Conservation (phyloP, 441 rosid genomes). For the Populus hybrid region DNA sequence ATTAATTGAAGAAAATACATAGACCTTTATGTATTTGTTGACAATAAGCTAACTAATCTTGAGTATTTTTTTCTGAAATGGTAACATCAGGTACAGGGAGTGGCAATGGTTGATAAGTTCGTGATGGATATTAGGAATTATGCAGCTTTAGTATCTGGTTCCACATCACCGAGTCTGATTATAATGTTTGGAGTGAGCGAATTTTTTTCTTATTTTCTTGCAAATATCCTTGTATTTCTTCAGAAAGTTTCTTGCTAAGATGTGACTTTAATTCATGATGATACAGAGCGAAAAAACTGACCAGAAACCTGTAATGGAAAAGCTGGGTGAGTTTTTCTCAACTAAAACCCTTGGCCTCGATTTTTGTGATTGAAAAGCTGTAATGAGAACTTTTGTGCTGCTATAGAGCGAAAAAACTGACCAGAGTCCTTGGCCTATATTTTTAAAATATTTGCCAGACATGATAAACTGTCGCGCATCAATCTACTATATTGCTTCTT, state of each 20-base stretch:
- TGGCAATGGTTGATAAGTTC: conserved; percentile 46
- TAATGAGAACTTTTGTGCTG: too few species aligned
- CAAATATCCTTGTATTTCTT: conserved; percentile 4
- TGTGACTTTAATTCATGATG: background rate
- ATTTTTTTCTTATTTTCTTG: conserved; percentile 11
- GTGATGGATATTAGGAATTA: conserved; percentile 59
- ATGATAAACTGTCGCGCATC: background rate
- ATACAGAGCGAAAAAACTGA: conserved; percentile 41
- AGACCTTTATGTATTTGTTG: too few species aligned
- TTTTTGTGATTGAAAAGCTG: too few species aligned
- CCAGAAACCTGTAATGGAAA: conserved; percentile 48
- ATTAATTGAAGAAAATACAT: too few species aligned
- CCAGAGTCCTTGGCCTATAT: background rate
- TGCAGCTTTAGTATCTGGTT: conserved; percentile 47
- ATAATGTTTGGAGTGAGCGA: conserved; percentile 70
- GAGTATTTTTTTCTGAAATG: background rate
- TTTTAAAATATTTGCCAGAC: background rate
- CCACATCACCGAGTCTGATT: conserved; percentile 53
- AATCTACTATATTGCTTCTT: conserved; percentile 14
- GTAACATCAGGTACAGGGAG: conserved; percentile 34
- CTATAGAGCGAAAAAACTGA: too few species aligned
- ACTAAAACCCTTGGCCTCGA: too few species aligned
- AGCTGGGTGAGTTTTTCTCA: conserved; percentile 54
- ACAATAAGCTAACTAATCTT: background rate
- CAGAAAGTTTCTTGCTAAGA: conserved; percentile 5